Evolutionary conservation across 2,329 filamentous ascomycete genomes (phyloP).

Genomic region (Magnaporthales sp.): DNA sequence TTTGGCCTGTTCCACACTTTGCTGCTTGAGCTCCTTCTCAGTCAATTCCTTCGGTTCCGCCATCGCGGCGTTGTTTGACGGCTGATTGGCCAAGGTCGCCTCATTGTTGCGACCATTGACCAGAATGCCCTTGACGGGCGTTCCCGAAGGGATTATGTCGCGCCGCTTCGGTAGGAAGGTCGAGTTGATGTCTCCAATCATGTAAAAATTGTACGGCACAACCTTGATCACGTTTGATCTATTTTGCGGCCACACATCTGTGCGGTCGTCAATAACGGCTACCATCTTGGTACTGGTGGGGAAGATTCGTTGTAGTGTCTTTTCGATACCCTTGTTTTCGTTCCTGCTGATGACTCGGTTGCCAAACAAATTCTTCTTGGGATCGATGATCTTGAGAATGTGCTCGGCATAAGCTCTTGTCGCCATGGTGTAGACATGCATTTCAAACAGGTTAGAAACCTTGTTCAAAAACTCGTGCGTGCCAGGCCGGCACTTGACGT

Average conservation of each 20-base stretch:
- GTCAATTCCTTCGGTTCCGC: neutral
- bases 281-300: slow-evolving; percentile 98
- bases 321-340: slow-evolving; percentile 90
- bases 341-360: slow-evolving; percentile 94
- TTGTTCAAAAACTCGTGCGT: slow-evolving; percentile 71
- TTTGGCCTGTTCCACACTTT: slow-evolving; percentile 80
- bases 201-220: slow-evolving; percentile 93
- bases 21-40: slow-evolving; percentile 46
- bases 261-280: slow-evolving; percentile 94
- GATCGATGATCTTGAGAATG: slow-evolving; percentile 89
- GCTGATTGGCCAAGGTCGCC: neutral
- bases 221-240: slow-evolving; percentile 91
- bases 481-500: slow-evolving; percentile 93
- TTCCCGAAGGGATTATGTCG: slow-evolving; percentile 33
- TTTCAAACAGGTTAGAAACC: slow-evolving; percentile 75
- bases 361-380: slow-evolving; percentile 79
- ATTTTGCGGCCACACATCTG: slow-evolving; percentile 91
- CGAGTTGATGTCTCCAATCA: slow-evolving; percentile 97
- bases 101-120: neutral
- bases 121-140: neutral
- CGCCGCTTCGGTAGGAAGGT: slow-evolving; percentile 82
- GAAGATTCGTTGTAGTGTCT: slow-evolving; percentile 84
- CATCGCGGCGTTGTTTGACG: neutral
- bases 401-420: slow-evolving; percentile 91
- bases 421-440: slow-evolving; percentile 99